Base-by-base conservation (phyloP, 106 monocot species). In the Agapanthus africanus region DNA sequence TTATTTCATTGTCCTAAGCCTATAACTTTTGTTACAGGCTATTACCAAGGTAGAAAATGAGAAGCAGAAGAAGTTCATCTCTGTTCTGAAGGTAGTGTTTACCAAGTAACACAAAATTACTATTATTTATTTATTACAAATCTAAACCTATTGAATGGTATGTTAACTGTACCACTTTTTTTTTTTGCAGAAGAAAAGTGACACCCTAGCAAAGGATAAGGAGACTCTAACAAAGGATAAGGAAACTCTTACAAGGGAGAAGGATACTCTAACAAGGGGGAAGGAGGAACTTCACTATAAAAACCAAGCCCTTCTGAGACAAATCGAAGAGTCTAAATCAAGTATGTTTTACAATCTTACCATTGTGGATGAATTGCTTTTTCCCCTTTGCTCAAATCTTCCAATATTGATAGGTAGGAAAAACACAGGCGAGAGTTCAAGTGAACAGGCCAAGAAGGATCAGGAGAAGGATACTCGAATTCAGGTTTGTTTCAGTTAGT, bases 381-480 rank as follows among this genome's bases (percentile, higher is more conserved):
- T 27, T 59, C 31, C 23, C n/a, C n/a, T 31, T 14, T 44, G 21
- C 66, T 66, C 33, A 23, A 68, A 62, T 22, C 67, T 70, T 41
- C 23, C 38, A 66, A 57, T 19, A 8, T 71, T 81, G 21, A 36
- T 67, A 97, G 95, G 74, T 46, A 88, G 67, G 62, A 91, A 76
- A 51, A 60, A 38, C 11, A 37, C 46, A 35, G 40, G 37, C 69
- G 92, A 92, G 57, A 79, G 42, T 52, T 57, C 79, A 73, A 70
- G 36, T 71, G 87, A 89, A 33, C 84, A 82, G 34, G 78, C 80
- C 18, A 77, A 82, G 50, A 87, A 80, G 68, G 88, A 88, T 66
- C 85, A 91, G 66, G 91, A 91, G 47, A 91, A 91, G 66, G 95
- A 97, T 34, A 80, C 86, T 11, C 81, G 97, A 62, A 90, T 99